Evolutionary conservation across 2,329 filamentous ascomycete species (phyloP).

Genomic region (Venturia effusa): DNA sequence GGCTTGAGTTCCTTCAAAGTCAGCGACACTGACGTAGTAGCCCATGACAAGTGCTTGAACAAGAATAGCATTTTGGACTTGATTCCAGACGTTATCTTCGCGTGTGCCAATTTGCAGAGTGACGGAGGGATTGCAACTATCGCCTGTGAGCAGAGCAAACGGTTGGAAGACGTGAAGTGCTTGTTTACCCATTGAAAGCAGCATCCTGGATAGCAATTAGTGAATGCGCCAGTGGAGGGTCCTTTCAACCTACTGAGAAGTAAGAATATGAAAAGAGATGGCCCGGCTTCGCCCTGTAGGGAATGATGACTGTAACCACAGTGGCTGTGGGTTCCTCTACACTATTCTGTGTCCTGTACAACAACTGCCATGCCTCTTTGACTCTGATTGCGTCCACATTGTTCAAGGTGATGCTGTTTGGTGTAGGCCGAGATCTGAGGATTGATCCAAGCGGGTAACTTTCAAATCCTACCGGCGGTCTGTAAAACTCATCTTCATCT

Average conservation of each 20-base stretch:
- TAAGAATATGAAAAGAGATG: slow-evolving; percentile 6
- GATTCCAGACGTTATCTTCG: slow-evolving; percentile 7
- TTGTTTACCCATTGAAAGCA: slow-evolving; percentile 6
- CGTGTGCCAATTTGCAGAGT: slow-evolving; percentile 5
- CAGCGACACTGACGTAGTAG: slow-evolving; percentile 8
- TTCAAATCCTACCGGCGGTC: background rate
- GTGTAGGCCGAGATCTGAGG: background rate
- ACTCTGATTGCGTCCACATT: slow-evolving; percentile 6
- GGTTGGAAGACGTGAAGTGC: background rate
- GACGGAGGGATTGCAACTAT: slow-evolving; percentile 10
- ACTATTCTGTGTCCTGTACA: slow-evolving; percentile 11
- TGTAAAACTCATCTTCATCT: slow-evolving; percentile 4
- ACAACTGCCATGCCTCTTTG: slow-evolving; percentile 8
- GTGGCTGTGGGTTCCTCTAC: slow-evolving; percentile 8
- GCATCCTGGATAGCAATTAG: slow-evolving; percentile 2
- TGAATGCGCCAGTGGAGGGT: background rate
- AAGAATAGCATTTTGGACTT: slow-evolving; percentile 5
- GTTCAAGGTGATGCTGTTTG: slow-evolving; percentile 8
- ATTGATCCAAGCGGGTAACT: background rate
- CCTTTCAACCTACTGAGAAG: slow-evolving; percentile 8
- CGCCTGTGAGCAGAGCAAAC: background rate
- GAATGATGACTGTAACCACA: slow-evolving; percentile 9
- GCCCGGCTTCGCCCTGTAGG: slow-evolving; percentile 3
- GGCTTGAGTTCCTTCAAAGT: slow-evolving; percentile 3
- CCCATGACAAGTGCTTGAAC: slow-evolving; percentile 2